Conservation (phyloP, 2,329 filamentous ascomycete species). For the Fusarium sp. region DNA sequence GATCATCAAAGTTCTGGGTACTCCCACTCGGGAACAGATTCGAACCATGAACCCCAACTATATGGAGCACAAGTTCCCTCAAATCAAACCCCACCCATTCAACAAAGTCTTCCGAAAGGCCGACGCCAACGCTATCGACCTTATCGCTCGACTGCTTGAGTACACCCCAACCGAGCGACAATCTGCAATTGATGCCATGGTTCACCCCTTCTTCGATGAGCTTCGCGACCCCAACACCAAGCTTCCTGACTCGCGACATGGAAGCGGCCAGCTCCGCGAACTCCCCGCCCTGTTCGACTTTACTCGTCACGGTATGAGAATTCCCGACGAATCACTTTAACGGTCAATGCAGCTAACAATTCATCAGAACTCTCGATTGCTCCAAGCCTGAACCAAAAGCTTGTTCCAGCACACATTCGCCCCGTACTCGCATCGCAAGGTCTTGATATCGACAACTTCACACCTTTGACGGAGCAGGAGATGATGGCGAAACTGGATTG, state of each 20-base stretch:
- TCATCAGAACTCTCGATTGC: slow-evolving; percentile 91
- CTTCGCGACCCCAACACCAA: slow-evolving; percentile 90
- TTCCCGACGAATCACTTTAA: background rate
- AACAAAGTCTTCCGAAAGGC: slow-evolving; percentile 99
- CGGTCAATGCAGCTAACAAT: slow-evolving; percentile 24
- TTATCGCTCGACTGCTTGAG: slow-evolving; percentile 93
- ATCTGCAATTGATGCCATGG: slow-evolving; percentile 94
- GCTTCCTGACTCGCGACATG: slow-evolving; percentile 93
- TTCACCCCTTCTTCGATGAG: slow-evolving; percentile 98
- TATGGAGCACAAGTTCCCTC: slow-evolving; percentile 99
- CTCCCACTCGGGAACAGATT: slow-evolving; percentile 96
- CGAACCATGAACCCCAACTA: slow-evolving; percentile 99
- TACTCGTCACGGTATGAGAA: slow-evolving; percentile 83
- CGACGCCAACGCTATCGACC: slow-evolving; percentile 89
- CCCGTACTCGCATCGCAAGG: slow-evolving; percentile 78
- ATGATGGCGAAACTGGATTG: slow-evolving; percentile 99
- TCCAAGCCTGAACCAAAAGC: slow-evolving; percentile 84
- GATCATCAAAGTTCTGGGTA: slow-evolving; percentile 98
- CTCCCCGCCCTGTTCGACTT: slow-evolving; percentile 93
- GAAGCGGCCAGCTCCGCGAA: slow-evolving; percentile 81
- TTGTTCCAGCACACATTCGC: slow-evolving; percentile 87
- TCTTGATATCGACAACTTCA: slow-evolving; percentile 94
- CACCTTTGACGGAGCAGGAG: slow-evolving; percentile 89
- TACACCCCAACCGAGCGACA: slow-evolving; percentile 97
- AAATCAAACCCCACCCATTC: slow-evolving; percentile 99